Percentiles rank a stretch among this genome's conserved stretches.
Conservation (phyloP, 305 asterid genomes). For the Fraxinus ornus region DNA sequence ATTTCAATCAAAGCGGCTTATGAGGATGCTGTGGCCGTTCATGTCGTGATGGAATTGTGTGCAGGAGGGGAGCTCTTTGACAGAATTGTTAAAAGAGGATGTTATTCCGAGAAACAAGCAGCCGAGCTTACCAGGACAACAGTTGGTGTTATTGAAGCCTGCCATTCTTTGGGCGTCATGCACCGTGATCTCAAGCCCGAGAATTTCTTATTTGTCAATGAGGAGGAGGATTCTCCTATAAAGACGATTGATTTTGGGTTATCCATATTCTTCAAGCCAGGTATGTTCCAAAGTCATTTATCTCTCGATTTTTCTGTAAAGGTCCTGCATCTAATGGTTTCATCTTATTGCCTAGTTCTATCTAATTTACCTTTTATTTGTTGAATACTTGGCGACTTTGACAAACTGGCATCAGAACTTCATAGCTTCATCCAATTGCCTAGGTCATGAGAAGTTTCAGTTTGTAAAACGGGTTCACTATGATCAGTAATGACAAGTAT, state of each 20-base stretch:
- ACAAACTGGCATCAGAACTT: neutral
- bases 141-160: conserved; percentile 65
- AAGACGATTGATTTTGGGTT: conserved; percentile 80
- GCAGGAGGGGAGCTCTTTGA: conserved; percentile 90
- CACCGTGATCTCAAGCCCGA: conserved; percentile 89
- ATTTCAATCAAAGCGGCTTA: conserved; percentile 73
- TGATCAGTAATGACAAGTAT: neutral
- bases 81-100: conserved; percentile 68
- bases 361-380: neutral
- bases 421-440: neutral
- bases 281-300: conserved; percentile 25
- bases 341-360: neutral
- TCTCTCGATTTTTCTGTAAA: neutral
- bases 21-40: conserved; percentile 80
- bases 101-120: conserved; percentile 75
- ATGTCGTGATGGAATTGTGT: conserved; percentile 85
- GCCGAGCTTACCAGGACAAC: conserved; percentile 71
- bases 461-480: neutral
- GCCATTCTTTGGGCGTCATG: conserved; percentile 87
- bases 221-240: conserved; percentile 66
- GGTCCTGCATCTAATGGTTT: conserved; percentile 7
- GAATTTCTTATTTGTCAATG: conserved; percentile 63
- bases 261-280: conserved; percentile 84
- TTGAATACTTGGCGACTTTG: neutral
- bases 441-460: neutral